A percentile compares a stretch with the other conserved stretches of the same genome.
Conservation (phyloP, 345 rosid species). For the Physaria fendleri region DNA sequence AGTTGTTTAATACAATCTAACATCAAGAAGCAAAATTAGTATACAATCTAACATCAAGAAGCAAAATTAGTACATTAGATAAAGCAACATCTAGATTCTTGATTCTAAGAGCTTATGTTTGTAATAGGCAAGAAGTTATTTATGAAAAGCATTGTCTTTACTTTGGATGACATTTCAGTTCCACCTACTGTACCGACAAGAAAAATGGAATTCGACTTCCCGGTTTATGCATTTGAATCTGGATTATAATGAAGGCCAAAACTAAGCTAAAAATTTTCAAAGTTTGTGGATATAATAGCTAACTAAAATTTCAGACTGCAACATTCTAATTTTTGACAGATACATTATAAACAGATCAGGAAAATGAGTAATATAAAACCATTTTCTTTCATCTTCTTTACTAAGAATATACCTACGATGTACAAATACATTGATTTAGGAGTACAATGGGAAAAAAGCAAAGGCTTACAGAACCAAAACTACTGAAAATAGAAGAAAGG, state of each 20-base stretch:
- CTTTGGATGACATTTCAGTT: background rate
- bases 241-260: background rate
- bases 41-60: background rate
- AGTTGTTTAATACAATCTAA: background rate
- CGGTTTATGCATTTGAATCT: background rate
- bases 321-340: background rate
- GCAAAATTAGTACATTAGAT: background rate
- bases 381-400: background rate
- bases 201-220: background rate
- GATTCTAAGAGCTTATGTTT: background rate
- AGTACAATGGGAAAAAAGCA: background rate
- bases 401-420: background rate
- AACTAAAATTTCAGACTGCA: background rate
- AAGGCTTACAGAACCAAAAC: background rate
- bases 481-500: background rate
- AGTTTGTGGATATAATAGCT: background rate
- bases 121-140: background rate
- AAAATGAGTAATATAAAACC: background rate
- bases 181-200: background rate
- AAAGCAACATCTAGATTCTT: background rate
- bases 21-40: background rate
- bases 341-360: background rate
- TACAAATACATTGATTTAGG: background rate
- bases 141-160: background rate
- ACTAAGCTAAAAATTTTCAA: background rate